Evolutionary conservation across 2,329 filamentous ascomycete genomes (phyloP).

Genomic region (Myriosclerotinia scirpicola): DNA sequence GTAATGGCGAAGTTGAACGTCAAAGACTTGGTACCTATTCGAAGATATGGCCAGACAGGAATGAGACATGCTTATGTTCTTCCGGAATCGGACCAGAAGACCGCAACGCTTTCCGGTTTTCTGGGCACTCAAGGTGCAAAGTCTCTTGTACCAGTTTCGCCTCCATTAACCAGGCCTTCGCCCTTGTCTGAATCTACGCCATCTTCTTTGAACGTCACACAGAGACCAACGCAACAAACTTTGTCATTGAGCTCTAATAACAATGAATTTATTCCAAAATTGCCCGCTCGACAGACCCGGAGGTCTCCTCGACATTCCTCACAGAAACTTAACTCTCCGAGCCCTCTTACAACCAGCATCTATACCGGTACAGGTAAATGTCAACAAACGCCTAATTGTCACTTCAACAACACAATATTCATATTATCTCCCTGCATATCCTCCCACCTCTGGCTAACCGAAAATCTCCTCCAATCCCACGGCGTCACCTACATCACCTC

Average conservation of each 20-base stretch:
- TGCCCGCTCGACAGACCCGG: background rate
- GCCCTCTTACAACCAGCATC: background rate
- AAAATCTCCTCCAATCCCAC: constrained; percentile 33
- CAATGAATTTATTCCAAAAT: background rate
- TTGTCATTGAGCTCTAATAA: background rate
- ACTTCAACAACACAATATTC: constrained; percentile 32
- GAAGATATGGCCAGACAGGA: background rate
- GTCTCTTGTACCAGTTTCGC: background rate
- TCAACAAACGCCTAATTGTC: constrained; percentile 25
- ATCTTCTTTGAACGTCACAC: background rate
- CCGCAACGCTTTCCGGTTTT: background rate
- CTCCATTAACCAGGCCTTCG: background rate
- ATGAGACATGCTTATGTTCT: background rate
- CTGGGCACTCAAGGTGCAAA: background rate
- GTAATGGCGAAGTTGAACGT: background rate
- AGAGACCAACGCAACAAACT: background rate
- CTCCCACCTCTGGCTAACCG: constrained; percentile 26
- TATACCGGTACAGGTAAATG: constrained; percentile 29
- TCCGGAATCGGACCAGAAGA: background rate
- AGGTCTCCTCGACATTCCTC: background rate
- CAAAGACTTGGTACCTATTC: constrained; percentile 1
- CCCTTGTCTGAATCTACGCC: background rate
- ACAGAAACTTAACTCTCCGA: background rate
- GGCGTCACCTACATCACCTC: constrained; percentile 29
- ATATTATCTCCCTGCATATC: constrained; percentile 36